Base-by-base conservation (phyloP, 2,329 filamentous ascomycete species). In the Exophiala calicioides region DNA sequence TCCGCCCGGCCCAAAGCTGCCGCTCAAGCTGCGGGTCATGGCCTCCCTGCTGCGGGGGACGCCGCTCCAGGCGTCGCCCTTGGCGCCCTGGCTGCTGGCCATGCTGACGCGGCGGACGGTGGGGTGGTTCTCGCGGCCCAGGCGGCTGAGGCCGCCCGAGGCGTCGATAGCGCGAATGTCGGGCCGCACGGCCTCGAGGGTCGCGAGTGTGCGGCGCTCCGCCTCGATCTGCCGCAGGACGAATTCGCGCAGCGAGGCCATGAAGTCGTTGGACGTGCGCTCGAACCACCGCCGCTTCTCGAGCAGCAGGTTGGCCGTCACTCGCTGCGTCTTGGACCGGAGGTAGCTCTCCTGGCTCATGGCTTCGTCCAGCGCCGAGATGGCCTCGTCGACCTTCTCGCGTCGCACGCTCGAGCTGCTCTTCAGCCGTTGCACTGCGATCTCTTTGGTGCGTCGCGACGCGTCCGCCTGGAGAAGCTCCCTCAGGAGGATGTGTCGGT, bases 321-420 rank as follows among this genome's bases (percentile, higher is more conserved):
- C 91, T 36, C 88, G 82, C 52, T 89, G 83, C 0, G 90, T 94
- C 72, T 95, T 96, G 60, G 87, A 82, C 51, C 82, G 80, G 18
- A 98, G 80, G 61, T 90, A 87, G 10, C 82, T 75, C 69, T 98
- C 93, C 58, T 87, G 82, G 55, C 80, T 84, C 44, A 86, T 80
- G 3, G 93, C 93, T 63, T 97, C 93, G 54, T 95, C 90, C 3
- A 97, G 78, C 3, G 89, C 81, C 13, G 83, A 79, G 61, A 98
- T 94, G n/a, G 93, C 93, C 69, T 98, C 93, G 65, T 98, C 93
- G 20, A 97, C 93, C 72, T 97, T 98, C 64, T 98, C 93, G 26
- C 86, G 80, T 53, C 89, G 86, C 26, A 98, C 90, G 47, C 84
- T 93, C 12, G 88, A 86, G 66, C 84, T 89, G 13, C 85, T 82